Evolutionary conservation across 2,329 filamentous ascomycete genomes (phyloP).

Genomic region (Cryphonectria japonica): DNA sequence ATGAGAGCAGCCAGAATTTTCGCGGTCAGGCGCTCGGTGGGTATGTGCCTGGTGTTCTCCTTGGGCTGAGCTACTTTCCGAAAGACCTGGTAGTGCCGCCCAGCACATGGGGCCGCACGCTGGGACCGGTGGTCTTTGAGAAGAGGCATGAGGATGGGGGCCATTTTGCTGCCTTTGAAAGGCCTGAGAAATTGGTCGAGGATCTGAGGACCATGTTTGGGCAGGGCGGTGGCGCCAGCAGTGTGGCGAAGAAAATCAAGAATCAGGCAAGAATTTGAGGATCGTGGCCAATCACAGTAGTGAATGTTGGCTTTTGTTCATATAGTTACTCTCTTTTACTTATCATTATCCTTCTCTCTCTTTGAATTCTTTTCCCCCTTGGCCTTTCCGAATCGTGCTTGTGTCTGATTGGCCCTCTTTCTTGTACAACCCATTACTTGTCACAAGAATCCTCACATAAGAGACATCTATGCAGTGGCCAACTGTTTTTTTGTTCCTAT

Average conservation of each 20-base stretch:
- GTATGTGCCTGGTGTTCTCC: slow-evolving; percentile 31
- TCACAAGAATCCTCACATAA: not conserved
- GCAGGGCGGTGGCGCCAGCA: slow-evolving; percentile 49
- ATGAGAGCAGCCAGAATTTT: slow-evolving; percentile 59
- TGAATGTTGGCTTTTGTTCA: not conserved
- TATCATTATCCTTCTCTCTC: not conserved
- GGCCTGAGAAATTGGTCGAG: slow-evolving; percentile 53
- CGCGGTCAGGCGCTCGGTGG: not conserved
- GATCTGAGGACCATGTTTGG: slow-evolving; percentile 65
- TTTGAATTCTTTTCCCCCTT: not conserved
- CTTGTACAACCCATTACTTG: not conserved
- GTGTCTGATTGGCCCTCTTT: too few relatives aligned
- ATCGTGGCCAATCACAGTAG: too few relatives aligned
- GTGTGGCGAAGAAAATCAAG: slow-evolving; percentile 35
- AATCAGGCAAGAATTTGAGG: slow-evolving; percentile 10
- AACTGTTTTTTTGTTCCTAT: not conserved
- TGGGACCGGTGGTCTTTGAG: slow-evolving; percentile 65
- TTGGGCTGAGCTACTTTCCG: slow-evolving; percentile 51
- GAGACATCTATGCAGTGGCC: not conserved
- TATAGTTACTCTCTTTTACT: too few relatives aligned
- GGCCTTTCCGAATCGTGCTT: not conserved
- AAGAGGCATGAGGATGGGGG: slow-evolving; percentile 54
- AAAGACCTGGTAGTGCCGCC: slow-evolving; percentile 60
- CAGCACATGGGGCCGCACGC: slow-evolving; percentile 57
- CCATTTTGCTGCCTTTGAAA: slow-evolving; percentile 66